A percentile compares a stretch with the other conserved stretches of the same genome.
These are phyloP conservation scores for Xylariaceae sp. DNA, from an alignment of 2,329 filamentous ascomycete species.

Conservation along the genomic window DNA sequence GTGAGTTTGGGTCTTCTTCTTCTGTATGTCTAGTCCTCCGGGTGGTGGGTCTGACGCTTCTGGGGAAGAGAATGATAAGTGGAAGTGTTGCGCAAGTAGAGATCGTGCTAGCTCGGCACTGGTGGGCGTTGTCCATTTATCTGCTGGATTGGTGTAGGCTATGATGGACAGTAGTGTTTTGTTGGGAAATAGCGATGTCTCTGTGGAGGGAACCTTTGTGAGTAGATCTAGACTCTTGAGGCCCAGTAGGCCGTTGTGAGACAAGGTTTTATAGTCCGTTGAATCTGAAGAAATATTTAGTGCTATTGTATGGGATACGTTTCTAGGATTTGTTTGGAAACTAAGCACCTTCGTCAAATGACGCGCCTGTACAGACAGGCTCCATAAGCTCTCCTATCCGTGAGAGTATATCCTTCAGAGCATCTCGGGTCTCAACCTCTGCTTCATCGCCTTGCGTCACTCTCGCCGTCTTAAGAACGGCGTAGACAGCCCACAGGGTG, in stretches of 20 bases:
- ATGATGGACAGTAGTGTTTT: constrained; percentile 29
- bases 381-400: constrained; percentile 33
- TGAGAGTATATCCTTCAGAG: constrained; percentile 8
- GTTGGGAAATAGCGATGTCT: constrained; percentile 11
- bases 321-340: background rate
- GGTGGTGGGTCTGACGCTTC: background rate
- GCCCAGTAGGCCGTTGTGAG: constrained; percentile 21
- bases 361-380: constrained; percentile 19
- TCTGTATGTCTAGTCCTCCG: too few species aligned
- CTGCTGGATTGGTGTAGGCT: constrained; percentile 24
- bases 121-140: constrained; percentile 24
- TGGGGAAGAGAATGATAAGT: background rate
- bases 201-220: constrained; percentile 11
- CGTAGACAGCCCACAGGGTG: constrained; percentile 15
- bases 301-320: background rate
- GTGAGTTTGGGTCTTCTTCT: background rate
- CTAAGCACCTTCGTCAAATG: constrained; percentile 21
- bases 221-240: constrained; percentile 26
- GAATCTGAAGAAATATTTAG: constrained; percentile 11
- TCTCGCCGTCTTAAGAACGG: constrained; percentile 7
- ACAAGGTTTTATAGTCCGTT: constrained; percentile 22
- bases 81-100: constrained; percentile 18
- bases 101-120: constrained; percentile 11
- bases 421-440: constrained; percentile 25
- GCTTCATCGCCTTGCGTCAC: constrained; percentile 27